These are phyloP conservation scores for Turritis glabra DNA, from an alignment of 345 rosid genomes.

Conservation along the genomic window DNA sequence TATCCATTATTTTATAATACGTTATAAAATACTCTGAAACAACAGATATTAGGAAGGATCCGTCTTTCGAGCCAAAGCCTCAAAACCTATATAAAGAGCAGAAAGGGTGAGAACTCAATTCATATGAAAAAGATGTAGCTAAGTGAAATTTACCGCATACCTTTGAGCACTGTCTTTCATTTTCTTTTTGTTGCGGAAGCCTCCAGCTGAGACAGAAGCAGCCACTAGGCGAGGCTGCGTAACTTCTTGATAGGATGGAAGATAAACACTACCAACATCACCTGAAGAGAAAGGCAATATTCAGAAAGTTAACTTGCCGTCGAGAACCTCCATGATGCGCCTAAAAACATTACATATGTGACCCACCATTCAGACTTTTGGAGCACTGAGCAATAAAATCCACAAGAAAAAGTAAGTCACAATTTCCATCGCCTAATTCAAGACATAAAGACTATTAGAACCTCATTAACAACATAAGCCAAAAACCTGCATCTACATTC, in stretches of 20 bases:
- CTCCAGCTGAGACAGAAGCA: slow-evolving; percentile 76
- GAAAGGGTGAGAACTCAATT: background rate
- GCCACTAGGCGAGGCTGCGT: slow-evolving; percentile 59
- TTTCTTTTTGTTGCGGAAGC: slow-evolving; percentile 53
- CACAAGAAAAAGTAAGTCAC: slow-evolving; percentile 73
- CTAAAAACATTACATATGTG: slow-evolving; percentile 2
- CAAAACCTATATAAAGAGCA: slow-evolving; percentile 54
- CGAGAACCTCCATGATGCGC: slow-evolving; percentile 10
- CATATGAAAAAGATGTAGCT: background rate
- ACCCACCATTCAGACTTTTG: slow-evolving; percentile 73
- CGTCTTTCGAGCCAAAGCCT: slow-evolving; percentile 79
- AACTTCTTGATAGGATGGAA: slow-evolving; percentile 66
- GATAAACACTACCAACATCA: slow-evolving; percentile 61
- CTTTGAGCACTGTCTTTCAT: slow-evolving; percentile 79
- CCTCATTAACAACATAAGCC: background rate
- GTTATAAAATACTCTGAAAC: background rate
- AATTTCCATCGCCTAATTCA: slow-evolving; percentile 56
- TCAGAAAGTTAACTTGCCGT: slow-evolving; percentile 3
- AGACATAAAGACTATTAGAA: background rate
- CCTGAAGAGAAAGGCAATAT: slow-evolving; percentile 43
- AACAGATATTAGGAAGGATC: slow-evolving; percentile 41
- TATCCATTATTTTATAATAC: background rate
- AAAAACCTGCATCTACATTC: slow-evolving; percentile 1
- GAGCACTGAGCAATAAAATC: slow-evolving; percentile 84
- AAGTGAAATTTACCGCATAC: slow-evolving; percentile 31